These are phyloP conservation scores for Saccharomycopsis babjevae DNA, from an alignment of 805 yeast genomes.

Conservation along the genomic window DNA sequence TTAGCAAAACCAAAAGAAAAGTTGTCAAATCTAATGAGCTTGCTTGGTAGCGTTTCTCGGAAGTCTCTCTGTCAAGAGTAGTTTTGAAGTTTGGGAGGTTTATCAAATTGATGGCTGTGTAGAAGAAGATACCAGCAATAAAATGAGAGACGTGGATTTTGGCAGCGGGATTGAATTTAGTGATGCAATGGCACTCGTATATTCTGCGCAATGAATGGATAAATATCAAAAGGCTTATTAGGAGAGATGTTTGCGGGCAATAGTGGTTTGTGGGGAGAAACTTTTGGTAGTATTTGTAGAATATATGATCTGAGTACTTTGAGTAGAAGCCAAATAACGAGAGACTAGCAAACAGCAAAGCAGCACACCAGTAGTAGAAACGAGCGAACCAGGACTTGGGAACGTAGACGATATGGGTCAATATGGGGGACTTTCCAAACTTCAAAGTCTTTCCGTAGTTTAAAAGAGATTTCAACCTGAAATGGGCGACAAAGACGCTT, in stretches of 20 bases:
- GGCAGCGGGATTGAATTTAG: constrained; percentile 36
- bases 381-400: constrained; percentile 58
- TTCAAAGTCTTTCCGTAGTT: constrained; percentile 37
- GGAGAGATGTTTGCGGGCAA: neutral
- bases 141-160: constrained; percentile 61
- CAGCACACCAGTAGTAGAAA: constrained; percentile 42
- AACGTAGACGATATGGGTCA: constrained; percentile 30
- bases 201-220: constrained; percentile 48
- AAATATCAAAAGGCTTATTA: constrained; percentile 24
- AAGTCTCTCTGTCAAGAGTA: neutral
- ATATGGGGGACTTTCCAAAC: neutral
- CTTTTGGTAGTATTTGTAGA: neutral
- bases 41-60: neutral
- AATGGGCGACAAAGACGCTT: constrained; percentile 28
- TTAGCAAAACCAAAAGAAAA: constrained; percentile 19
- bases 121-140: constrained; percentile 52
- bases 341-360: constrained; percentile 21
- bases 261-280: neutral
- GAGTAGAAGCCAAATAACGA: neutral
- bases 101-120: constrained; percentile 33
- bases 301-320: neutral
- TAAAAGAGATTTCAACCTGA: constrained; percentile 27
- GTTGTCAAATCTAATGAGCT: neutral
- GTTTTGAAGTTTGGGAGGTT: neutral
- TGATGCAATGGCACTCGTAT: constrained; percentile 42